Evolutionary conservation across 2,329 filamentous ascomycete genomes (phyloP), one percentile per base, ranked within the genome.

Genomic region (Sporothrix sp.): DNA sequence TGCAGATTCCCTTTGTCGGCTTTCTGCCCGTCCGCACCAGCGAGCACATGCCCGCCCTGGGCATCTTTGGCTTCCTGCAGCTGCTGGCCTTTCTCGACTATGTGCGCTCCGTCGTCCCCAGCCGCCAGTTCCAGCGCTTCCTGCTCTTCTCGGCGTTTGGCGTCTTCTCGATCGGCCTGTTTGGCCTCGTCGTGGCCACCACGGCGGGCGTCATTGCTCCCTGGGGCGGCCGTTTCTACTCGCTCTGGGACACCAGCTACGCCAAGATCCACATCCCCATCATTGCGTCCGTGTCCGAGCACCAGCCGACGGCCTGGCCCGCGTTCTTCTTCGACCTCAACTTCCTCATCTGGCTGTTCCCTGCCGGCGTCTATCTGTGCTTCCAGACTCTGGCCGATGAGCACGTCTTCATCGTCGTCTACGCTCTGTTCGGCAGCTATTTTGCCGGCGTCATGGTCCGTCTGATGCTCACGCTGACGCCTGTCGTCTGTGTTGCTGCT

Each of bases 191-290:
- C 38, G 65, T 82, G n/a, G 73, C 86, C 45, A 96, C 91, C 7
- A 82, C 90, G 18, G 79, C 87, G 16, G 93, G 93, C 55, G 85
- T 93, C 58, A 93, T 98, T 67, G 93, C 94, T 20, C 93, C 94
- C 16, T 98, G 93, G 93, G 89, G 87, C 61, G 93, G 93, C 57
- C 90, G 93, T 61, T 98, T 98, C 78, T 98, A 98, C 74, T 98
- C 94, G 20, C 81, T 98, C 28, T 98, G 91, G 89, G 94, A 98
- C 66, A 98, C 93, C 6, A 85, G 88, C 61, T 98, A 98, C 65
- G 93, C 93, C 62, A 98, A 98, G 76, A 94, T 97, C 57, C 93
- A 98, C 64, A 98, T 98, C 64, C 93, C 93, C 55, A 98, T 98
- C 65, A 98, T 98, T 66, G 93, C 93, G 3, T 98, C 93, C n/a